These are phyloP conservation scores for Croton laevigatus DNA, from an alignment of 441 rosid species.

Conservation along the genomic window DNA sequence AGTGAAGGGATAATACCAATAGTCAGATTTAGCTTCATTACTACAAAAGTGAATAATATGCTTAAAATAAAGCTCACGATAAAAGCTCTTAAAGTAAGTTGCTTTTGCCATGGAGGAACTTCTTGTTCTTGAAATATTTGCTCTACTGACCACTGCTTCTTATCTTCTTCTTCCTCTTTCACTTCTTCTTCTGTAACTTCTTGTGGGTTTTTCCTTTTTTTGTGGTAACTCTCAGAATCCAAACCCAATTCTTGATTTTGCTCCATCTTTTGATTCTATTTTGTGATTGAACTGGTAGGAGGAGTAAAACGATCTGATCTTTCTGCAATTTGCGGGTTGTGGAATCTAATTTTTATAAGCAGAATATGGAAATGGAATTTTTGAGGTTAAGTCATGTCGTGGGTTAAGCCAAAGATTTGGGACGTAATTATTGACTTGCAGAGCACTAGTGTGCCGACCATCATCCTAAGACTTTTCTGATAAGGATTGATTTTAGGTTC, in stretches of 20 bases:
- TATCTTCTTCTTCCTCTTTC: slow-evolving; percentile 22
- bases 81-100: slow-evolving; percentile 68
- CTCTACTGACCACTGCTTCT: slow-evolving; percentile 46
- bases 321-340: background rate
- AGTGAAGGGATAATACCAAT: slow-evolving; percentile 80
- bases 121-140: slow-evolving; percentile 41
- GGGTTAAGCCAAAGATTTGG: too few species aligned
- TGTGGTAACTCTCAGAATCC: background rate
- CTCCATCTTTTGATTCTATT: background rate
- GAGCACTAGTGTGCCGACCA: too few species aligned
- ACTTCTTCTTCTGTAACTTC: slow-evolving; percentile 14
- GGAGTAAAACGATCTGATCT: background rate
- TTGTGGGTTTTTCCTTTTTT: background rate
- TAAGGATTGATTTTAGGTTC: too few species aligned
- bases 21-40: slow-evolving; percentile 81
- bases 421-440: too few species aligned
- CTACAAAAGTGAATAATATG: slow-evolving; percentile 70
- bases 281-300: background rate
- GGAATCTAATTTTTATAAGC: too few species aligned
- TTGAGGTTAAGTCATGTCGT: too few species aligned
- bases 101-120: slow-evolving; percentile 67
- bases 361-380: too few species aligned
- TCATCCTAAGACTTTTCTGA: too few species aligned
- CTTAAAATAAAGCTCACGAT: slow-evolving; percentile 63
- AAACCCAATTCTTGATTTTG: background rate